These are phyloP conservation scores for Amanita inopinata DNA, from an alignment of 768 basidiomycete genomes.

Conservation along the genomic window DNA sequence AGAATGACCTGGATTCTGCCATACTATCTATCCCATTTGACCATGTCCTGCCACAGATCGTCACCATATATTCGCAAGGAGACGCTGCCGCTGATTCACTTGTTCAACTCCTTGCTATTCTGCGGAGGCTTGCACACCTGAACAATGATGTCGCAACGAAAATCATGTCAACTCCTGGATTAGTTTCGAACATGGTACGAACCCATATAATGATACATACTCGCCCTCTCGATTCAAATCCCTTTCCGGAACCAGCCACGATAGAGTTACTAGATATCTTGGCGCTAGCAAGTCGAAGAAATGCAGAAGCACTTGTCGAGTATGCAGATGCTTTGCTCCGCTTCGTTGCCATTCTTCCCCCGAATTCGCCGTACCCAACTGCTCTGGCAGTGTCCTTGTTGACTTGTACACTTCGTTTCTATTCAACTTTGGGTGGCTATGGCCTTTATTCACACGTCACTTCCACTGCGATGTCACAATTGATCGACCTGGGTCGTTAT, in stretches of 20 bases:
- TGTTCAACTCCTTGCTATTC: constrained; percentile 44
- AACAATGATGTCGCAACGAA: constrained; percentile 40
- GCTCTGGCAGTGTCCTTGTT: constrained; percentile 42
- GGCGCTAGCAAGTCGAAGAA: constrained; percentile 55
- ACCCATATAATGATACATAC: constrained; percentile 47
- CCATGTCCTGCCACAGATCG: constrained; percentile 39
- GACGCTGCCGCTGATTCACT: constrained; percentile 40
- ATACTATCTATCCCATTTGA: constrained; percentile 27
- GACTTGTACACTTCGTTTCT: constrained; percentile 50
- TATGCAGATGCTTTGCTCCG: constrained; percentile 60
- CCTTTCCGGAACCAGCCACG: constrained; percentile 36
- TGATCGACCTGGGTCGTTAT: constrained; percentile 40
- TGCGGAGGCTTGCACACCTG: constrained; percentile 53
- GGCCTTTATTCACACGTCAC: constrained; percentile 69
- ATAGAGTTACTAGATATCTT: constrained; percentile 49
- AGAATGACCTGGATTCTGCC: constrained; percentile 17
- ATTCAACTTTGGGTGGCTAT: constrained; percentile 59
- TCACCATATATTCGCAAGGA: constrained; percentile 27
- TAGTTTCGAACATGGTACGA: constrained; percentile 42
- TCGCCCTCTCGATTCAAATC: constrained; percentile 29
- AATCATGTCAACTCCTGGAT: constrained; percentile 40
- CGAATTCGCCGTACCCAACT: constrained; percentile 28
- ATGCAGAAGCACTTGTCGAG: constrained; percentile 47
- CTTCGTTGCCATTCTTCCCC: constrained; percentile 53
- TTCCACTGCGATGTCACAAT: constrained; percentile 49